A percentile compares a stretch with the other conserved stretches of the same genome.
These are phyloP conservation scores for Colletotrichum sp. DNA, from an alignment of 2,329 filamentous ascomycete genomes.

Conservation along the genomic window DNA sequence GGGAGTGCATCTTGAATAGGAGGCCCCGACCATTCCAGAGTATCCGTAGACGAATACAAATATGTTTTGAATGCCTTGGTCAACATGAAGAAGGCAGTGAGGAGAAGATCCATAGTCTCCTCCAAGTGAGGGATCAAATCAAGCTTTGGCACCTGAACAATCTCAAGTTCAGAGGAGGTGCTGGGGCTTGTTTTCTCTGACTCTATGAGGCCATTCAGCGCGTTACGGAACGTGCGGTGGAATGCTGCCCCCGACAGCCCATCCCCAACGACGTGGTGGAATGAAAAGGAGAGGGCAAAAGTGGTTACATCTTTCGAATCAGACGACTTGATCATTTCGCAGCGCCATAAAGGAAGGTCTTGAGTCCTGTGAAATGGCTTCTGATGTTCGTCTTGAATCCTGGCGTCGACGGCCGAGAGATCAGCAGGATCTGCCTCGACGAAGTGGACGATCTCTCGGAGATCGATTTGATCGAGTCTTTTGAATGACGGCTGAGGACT, in stretches of 20 bases:
- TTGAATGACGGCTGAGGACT: neutral
- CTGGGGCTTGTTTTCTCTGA: neutral
- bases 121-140: neutral
- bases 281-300: neutral
- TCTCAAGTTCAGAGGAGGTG: neutral
- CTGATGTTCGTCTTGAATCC: neutral
- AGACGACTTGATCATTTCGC: neutral
- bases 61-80: neutral
- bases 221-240: neutral
- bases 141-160: neutral
- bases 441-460: neutral
- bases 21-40: neutral
- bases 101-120: neutral
- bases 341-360: neutral
- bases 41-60: neutral
- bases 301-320: neutral
- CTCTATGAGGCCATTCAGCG: neutral
- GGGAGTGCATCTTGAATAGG: neutral
- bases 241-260: neutral
- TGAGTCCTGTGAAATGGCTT: neutral
- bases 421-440: neutral
- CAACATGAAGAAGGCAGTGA: neutral
- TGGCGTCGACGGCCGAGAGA: neutral
- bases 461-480: neutral
- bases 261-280: neutral